Evolutionary conservation across 2,329 filamentous ascomycete species (phyloP), one percentile per base, ranked within the genome.

Genomic region (Aspergillus chevalieri): DNA sequence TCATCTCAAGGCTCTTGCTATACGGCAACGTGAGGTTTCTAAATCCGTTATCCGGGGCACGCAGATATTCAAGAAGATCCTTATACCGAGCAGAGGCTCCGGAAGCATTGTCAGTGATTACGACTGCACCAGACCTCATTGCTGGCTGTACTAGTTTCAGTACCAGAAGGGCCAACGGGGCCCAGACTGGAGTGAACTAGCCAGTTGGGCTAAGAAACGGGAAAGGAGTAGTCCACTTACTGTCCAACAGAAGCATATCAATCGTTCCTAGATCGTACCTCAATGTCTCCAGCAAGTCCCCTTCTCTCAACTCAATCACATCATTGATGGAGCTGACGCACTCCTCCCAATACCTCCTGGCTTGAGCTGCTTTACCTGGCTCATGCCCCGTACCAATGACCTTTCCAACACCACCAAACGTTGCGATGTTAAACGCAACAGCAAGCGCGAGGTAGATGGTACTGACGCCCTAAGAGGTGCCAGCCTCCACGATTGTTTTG

Each of bases 371-470:
- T 63, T 84, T 85, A 5, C 57, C 61, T 0, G 67, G 60, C 59
- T 85, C 82, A 22, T 82, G 76, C 63, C 85, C 82, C 0, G 82
- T 85, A 0, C 75, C 81, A 57, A 84, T 78, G 0, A 85, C 80
- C 36, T 56, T 72, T 0, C 73, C 77, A 38, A 58, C 14, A 47
- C 62, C 47, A 10, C 63, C 66, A n/a, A 52, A 56, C 2, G 47
- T 51, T 0, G 53, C 57, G 0, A 67, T 69, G 50, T 78, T 82
- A 48, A 78, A 70, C 0, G 71, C 71, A 0, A 79, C 78, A 0
- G 80, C 82, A 2, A 84, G 67, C 0, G 81, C 79, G 2, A 84
- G 72, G 51, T 83, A 85, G 42, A 84, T 81, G 0, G 81, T 84
- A 49, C 77, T 81, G 1, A 85, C 74, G 2, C 82, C 82, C 50